Evolutionary conservation across 108 stramenopile species (phyloP), one percentile per base, ranked within the genome.

Genomic region (Skeletonema marinoi): DNA sequence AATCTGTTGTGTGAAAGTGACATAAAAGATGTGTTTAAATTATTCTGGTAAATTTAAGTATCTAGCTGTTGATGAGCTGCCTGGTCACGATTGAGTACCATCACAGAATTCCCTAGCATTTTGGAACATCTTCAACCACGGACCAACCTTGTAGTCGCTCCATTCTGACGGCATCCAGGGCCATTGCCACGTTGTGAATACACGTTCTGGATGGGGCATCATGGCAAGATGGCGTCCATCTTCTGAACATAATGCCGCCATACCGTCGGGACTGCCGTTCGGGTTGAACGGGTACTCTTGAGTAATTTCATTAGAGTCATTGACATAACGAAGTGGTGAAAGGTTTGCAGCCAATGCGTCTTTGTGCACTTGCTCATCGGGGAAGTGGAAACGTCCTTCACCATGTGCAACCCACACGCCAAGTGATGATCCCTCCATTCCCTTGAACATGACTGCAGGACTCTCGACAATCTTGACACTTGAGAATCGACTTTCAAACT

Each of bases 181-280:
- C 97, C 96, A 97, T 89, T 99, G 99, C 99, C 99, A 99, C 32
- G 87, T 82, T 10, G 94, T 94, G 82, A 97, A 97, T 42, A 96
- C 93, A 58, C 99, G 92, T 83, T 99, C 98, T 33, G 99, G 99
- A 72, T 99, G 99, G 31, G 99, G 99, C 99, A 99, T 99, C 86
- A 99, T 84, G 21, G 99, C 99, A 21, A 99, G 82, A 86, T 99
- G 98, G 10, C 98, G 88, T 46, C 99, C 99, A 74, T 98, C 97
- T 59, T 93, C 95, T n/a, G 98, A 98, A 78, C 97, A 98, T n/a
- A 99, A 86, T 14, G 97, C 99, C 48, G 99, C 98, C 71, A 99
- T 96, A 46, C 99, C 99, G 32, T 86, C 92, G 6, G 98, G 97
- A 71, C 97, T 98, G 36, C 99, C 99, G 81, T 99, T 99, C 13